These are phyloP conservation scores for Westerdykella sp. DNA, from an alignment of 2,329 filamentous ascomycete genomes.

Conservation along the genomic window DNA sequence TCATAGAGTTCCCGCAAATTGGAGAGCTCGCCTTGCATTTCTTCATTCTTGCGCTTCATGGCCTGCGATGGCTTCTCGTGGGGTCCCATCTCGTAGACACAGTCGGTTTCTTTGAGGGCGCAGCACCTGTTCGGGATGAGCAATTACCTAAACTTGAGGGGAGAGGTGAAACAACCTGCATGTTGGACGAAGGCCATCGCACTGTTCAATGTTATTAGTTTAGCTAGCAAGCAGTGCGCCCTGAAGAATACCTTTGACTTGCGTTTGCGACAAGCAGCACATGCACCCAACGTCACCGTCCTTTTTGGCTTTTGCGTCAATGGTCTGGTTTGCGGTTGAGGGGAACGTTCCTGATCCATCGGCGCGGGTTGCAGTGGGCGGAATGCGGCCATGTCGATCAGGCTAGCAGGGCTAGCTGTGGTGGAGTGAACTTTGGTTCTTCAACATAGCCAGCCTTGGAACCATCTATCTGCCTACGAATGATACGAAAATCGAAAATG, in stretches of 20 bases:
- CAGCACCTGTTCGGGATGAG: constrained; percentile 14
- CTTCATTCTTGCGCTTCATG: constrained; percentile 33
- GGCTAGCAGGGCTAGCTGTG: too few species aligned
- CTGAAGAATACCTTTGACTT: constrained; percentile 22
- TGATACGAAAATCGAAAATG: too few species aligned
- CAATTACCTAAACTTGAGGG: too few species aligned
- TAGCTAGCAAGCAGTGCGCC: background rate
- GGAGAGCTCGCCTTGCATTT: constrained; percentile 30
- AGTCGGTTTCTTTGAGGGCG: constrained; percentile 27
- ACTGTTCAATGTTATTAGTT: constrained; percentile 8
- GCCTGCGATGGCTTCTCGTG: constrained; percentile 33
- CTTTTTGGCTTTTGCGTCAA: constrained; percentile 27
- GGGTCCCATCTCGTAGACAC: constrained; percentile 30
- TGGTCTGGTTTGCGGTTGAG: constrained; percentile 17
- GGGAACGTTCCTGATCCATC: constrained; percentile 20
- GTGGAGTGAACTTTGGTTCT: too few species aligned
- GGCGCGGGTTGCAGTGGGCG: constrained; percentile 29
- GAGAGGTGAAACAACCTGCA: constrained; percentile 9
- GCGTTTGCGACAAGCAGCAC: constrained; percentile 29
- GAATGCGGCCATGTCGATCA: constrained; percentile 21
- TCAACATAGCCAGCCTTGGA: too few species aligned
- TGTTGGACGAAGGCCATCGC: constrained; percentile 25
- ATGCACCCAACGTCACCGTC: constrained; percentile 31
- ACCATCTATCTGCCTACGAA: too few species aligned
- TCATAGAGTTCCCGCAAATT: constrained; percentile 30